A percentile compares a stretch with the other conserved stretches of the same genome.
phyloP scores from a whole-genome alignment of 352 stramenopile genomes.

The Phytophthora syringae region DNA sequence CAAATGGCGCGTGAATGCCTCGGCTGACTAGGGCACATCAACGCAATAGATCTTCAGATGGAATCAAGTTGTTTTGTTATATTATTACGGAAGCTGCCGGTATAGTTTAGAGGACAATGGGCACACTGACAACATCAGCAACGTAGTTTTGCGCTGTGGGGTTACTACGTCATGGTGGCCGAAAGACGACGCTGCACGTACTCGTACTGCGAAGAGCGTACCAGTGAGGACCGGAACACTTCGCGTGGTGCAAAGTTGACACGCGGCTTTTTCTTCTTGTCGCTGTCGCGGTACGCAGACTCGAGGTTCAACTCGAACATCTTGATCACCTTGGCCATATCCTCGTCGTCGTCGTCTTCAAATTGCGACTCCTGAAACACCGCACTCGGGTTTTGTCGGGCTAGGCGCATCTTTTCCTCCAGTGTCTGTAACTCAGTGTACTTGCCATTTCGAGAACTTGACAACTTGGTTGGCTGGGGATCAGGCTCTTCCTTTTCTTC shows the following conservation, averaged over 20 bases:
- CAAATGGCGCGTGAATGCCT: conserved; percentile 73
- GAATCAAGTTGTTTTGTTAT: conserved; percentile 24
- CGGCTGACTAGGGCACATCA: conserved; percentile 36
- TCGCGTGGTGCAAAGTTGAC: conserved; percentile 77
- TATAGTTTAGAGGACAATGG: conserved; percentile 34
- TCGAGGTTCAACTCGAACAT: conserved; percentile 81
- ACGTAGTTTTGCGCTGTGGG: conserved; percentile 4
- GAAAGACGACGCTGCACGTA: conserved; percentile 39
- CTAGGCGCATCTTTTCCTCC: conserved; percentile 72
- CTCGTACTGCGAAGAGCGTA: conserved; percentile 38
- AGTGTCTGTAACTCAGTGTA: conserved; percentile 34
- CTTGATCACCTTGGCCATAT: conserved; percentile 77
- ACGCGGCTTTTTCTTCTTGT: conserved; percentile 64
- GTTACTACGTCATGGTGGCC: conserved; percentile 36
- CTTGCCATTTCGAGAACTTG: conserved; percentile 15
- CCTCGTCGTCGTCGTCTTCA: conserved; percentile 81
- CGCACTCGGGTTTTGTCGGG: conserved; percentile 74
- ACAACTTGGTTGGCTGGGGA: conserved; percentile 8
- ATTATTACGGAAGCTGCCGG: conserved; percentile 38
- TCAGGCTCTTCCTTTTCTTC: conserved; percentile 32
- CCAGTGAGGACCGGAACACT: conserved; percentile 70
- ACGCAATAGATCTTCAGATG: conserved; percentile 33
- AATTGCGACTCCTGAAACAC: conserved; percentile 85
- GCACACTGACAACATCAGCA: conserved; percentile 27
- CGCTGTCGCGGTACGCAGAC: conserved; percentile 69